Conservation (phyloP, 129 eudicot genomes). For the Oenanthe sinensis region DNA sequence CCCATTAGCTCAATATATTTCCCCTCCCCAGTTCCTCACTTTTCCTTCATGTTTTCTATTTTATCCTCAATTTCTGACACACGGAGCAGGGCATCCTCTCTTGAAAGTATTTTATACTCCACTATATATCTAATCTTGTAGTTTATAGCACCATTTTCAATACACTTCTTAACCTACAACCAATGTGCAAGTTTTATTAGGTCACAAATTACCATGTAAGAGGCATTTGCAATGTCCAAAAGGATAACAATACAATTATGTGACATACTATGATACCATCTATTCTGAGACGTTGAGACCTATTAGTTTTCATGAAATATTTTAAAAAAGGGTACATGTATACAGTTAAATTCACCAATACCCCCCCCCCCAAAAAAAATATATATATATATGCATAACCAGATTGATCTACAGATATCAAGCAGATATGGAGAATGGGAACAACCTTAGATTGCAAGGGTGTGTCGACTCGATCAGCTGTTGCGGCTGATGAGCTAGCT, state of each 20-base stretch:
- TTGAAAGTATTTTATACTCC: background rate
- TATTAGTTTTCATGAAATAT: background rate
- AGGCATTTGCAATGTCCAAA: background rate
- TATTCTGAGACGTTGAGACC: background rate
- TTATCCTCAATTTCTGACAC: background rate
- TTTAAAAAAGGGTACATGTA: background rate
- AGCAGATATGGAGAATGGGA: background rate
- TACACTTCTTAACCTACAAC: background rate
- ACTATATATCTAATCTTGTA: background rate
- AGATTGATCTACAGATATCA: background rate
- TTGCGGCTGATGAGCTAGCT: slow-evolving; percentile 26
- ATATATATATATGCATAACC: no score
- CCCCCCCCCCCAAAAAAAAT: background rate
- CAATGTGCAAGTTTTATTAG: background rate
- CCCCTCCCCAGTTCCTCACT: background rate
- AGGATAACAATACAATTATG: background rate
- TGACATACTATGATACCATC: background rate
- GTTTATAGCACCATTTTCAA: background rate
- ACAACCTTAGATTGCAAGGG: slow-evolving; percentile 35
- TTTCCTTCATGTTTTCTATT: background rate
- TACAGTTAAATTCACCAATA: background rate
- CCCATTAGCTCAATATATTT: background rate
- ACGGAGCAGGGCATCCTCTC: background rate
- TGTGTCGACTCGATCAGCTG: slow-evolving; percentile 18
- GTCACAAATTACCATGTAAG: background rate